These are phyloP conservation scores for Huiozyma sinensis DNA, from an alignment of 805 yeast species.

Conservation along the genomic window DNA sequence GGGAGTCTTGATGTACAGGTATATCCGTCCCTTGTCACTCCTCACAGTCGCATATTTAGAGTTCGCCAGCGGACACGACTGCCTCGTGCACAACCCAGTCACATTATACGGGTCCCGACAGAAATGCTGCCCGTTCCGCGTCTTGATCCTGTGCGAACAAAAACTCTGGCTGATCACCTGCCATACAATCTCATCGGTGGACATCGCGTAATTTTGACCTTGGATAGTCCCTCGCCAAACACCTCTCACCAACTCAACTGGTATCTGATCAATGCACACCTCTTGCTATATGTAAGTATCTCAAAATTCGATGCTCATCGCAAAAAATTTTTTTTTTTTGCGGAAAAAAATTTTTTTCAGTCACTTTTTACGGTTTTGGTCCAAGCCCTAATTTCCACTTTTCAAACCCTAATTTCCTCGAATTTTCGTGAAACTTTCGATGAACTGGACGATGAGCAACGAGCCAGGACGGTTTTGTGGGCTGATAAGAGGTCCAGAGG, in stretches of 20 bases:
- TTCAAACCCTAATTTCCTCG: background rate
- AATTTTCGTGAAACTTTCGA: background rate
- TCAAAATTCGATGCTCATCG: conserved; percentile 3
- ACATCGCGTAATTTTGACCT: conserved; percentile 21
- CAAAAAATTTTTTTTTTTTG: conserved; percentile 1
- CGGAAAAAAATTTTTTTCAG: conserved; percentile 3
- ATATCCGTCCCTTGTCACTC: conserved; percentile 66
- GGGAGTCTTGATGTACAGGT: conserved; percentile 90
- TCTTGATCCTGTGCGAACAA: conserved; percentile 86
- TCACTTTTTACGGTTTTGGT: background rate
- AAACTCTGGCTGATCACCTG: conserved; percentile 91
- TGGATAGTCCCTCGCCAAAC: background rate
- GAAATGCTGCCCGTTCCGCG: conserved; percentile 81
- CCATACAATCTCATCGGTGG: conserved; percentile 83
- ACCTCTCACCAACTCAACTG: background rate
- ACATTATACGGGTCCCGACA: conserved; percentile 96
- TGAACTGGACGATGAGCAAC: background rate
- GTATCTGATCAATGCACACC: conserved; percentile 20
- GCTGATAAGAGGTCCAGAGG: too few species aligned
- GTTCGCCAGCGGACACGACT: conserved; percentile 93
- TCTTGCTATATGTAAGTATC: background rate
- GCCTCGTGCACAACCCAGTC: conserved; percentile 84
- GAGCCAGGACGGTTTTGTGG: too few species aligned
- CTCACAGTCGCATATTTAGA: conserved; percentile 84
- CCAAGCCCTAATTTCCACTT: background rate